Evolutionary conservation across 1,139 yeast species (phyloP), one percentile per base, ranked within the genome.

Genomic region (Yamadazyma mexicana): DNA sequence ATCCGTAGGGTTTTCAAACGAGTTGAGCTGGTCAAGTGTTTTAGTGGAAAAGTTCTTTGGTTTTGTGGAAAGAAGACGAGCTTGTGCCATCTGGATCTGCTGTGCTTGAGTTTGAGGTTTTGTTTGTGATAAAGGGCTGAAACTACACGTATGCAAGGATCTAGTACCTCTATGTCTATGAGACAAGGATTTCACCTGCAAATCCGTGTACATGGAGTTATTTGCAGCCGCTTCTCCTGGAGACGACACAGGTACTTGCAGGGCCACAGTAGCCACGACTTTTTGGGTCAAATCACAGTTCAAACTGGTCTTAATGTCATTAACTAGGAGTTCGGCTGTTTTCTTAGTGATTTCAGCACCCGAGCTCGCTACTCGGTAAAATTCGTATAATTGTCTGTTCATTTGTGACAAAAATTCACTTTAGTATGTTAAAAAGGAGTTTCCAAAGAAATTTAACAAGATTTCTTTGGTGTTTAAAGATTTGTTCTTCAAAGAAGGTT

Each of bases 1-100:
- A 32, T 48, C 46, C 24, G 40, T 42, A 3, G 49, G 46, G 12
- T 35, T 39, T 14, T 36, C 16, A n/a, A n/a, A 14, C 6, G 34
- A 38, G 25, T 22, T 33, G 16, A 38, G 40, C 5, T 37, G 35
- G 17, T 43, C 39, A 20, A 48, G 39, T 1, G 51, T 42, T 31
- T 47, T 48, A 15, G 53, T 49, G 22, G 50, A 45, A 30, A 43
- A 47, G 15, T 38, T 24, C 34, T 43, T 45, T 5, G 22, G 22
- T 8, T 8, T 20, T 5, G 8, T 20, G 22, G 22, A 20, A 20
- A 20, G 22, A 20, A 20, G 22, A 20, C 22, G 22, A 5, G 8
- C 22, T 5, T 40, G 25, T 14, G 39, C 38, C 12, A 7, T 6
- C 12, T 24, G 26, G 26, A 5, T n/a, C 5, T 8, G 6, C 10